Evolutionary conservation across 2,329 filamentous ascomycete species (phyloP).

Genomic region (Pseudogymnoascus sp.): DNA sequence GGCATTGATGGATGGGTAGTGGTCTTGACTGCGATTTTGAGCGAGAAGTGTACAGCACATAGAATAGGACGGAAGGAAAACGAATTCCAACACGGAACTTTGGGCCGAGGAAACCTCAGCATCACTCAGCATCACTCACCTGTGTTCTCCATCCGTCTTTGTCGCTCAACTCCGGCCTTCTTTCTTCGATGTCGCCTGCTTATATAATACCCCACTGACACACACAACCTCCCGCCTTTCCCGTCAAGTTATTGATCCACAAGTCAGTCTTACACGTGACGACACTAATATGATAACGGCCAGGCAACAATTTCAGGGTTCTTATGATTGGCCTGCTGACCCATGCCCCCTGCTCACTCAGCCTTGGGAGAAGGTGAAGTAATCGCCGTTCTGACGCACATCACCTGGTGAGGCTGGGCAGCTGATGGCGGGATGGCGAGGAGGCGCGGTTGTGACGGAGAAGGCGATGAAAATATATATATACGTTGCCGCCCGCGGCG

Average conservation of each 20-base stretch:
- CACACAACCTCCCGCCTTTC: not conserved
- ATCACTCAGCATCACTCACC: not conserved
- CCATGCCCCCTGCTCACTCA: not conserved
- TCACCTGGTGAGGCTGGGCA: slow-evolving; percentile 4
- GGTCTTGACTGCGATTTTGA: slow-evolving; percentile 6
- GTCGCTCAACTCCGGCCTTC: not conserved
- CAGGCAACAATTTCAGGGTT: not conserved
- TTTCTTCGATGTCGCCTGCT: not conserved
- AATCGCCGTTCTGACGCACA: slow-evolving; percentile 2
- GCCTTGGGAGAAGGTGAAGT: not conserved
- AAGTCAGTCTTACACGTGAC: not conserved
- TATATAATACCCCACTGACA: not conserved
- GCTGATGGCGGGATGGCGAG: not conserved
- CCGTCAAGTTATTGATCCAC: not conserved
- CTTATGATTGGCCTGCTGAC: slow-evolving; percentile 1
- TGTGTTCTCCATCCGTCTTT: not conserved
- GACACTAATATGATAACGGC: not conserved
- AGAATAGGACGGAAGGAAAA: not conserved
- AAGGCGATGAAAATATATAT: not conserved
- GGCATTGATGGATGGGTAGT: slow-evolving; percentile 7
- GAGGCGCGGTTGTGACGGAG: not conserved
- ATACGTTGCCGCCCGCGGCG: not conserved
- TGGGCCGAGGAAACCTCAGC: slow-evolving; percentile 1
- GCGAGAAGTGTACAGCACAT: slow-evolving; percentile 7
- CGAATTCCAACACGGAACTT: not conserved